Evolutionary conservation across 2,329 filamentous ascomycete species (phyloP), one percentile per base, ranked within the genome.

Genomic region (Parastagonospora avenae): DNA sequence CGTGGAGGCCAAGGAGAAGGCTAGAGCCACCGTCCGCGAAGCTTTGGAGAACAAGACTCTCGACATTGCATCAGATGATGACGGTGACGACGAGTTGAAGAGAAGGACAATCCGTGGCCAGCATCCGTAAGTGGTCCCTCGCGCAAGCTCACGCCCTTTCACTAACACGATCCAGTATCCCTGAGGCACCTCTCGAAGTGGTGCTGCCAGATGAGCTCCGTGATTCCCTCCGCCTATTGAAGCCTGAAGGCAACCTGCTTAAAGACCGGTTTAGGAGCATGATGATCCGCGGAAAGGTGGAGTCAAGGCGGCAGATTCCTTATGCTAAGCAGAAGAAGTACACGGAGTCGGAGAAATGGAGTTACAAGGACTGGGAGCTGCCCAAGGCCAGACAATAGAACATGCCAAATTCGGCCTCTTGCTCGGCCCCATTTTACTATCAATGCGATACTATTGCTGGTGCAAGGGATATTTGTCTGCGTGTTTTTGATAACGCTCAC

Each of bases 201-300:
- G 76, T 79, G 6, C 71, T 81, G 5, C 74, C 77, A 38, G 79
- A 81, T 48, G 79, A 81, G 59, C 70, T 81, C 19, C 74, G 78
- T 60, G 79, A 81, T 48, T 80, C 78, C 1, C 66, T 81, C 43
- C 72, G 79, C 35, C 72, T 74, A 35, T 70, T 81, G 59, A 96
- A 93, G 75, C 94, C 94, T 0, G 94, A 99, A 74, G 94, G 94
- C n/a, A 97, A 97, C 70, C 78, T 97, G 33, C 80, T 99, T 62
- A 91, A 91, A 62, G 94, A 99, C 68, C 84, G 94, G 43, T 97
- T 96, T 79, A 82, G 94, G 55, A 97, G 85, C 72, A 80, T 97
- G 76, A 79, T 97, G 56, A 83, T 97, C 30, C 85, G 92, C 57
- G 94, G 94, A 52, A 96, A 94, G 77, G 77, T 99, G 54, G 94